Percentiles rank a stretch among this genome's conserved stretches.
phyloP scores from a whole-genome alignment of 176 grass and related monocot species.

The Stipa capillata region DNA sequence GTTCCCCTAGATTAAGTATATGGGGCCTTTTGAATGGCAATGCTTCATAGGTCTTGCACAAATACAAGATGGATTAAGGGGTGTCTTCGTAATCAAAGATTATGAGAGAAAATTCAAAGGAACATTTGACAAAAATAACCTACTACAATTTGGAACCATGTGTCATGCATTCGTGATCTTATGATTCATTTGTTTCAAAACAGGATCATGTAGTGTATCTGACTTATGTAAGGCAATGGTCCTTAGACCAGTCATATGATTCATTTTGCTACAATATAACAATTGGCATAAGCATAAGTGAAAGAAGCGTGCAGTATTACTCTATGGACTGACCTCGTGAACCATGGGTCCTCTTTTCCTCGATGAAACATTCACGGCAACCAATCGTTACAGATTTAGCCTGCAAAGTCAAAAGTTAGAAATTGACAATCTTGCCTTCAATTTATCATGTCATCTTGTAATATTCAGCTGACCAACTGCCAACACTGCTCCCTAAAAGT shows the following conservation, averaged over 20 bases:
- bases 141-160: neutral
- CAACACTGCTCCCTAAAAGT: neutral
- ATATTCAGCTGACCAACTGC: neutral
- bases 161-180: neutral
- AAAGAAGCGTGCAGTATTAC: too few species aligned
- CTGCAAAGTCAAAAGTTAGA: slow-evolving; percentile 37
- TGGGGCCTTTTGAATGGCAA: neutral
- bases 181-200: neutral
- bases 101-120: neutral
- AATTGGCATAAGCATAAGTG: neutral
- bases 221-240: too few species aligned
- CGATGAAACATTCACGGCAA: slow-evolving; percentile 52
- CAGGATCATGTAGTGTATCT: too few species aligned
- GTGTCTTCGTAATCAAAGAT: neutral
- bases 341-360: slow-evolving; percentile 74
- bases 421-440: neutral
- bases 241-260: neutral
- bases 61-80: neutral
- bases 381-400: slow-evolving; percentile 65
- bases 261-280: neutral
- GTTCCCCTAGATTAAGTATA: neutral
- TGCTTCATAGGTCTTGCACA: neutral
- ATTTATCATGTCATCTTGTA: neutral
- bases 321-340: slow-evolving; percentile 66
- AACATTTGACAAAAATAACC: neutral